These are phyloP conservation scores for Kitagawia praeruptora DNA, from an alignment of 129 eudicot species.

Conservation along the genomic window DNA sequence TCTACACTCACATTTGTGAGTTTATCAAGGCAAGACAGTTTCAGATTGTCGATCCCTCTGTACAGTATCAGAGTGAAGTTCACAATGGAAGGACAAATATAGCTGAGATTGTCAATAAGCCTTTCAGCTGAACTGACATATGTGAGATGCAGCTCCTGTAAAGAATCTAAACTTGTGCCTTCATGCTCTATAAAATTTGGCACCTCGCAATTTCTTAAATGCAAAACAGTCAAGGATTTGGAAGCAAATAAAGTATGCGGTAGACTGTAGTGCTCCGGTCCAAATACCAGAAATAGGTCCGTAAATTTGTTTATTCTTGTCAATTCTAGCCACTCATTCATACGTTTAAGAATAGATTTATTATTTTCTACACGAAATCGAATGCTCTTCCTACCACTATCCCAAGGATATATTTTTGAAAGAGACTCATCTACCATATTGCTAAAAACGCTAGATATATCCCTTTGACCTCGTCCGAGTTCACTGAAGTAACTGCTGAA, in stretches of 20 bases:
- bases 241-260: conserved; percentile 31
- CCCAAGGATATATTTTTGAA: too few species aligned
- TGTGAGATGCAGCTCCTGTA: neutral
- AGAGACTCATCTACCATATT: neutral
- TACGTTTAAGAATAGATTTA: neutral
- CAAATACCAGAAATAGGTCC: neutral
- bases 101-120: neutral
- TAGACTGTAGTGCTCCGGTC: conserved; percentile 20
- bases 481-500: too few species aligned
- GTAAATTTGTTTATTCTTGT: neutral
- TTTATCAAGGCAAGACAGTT: neutral
- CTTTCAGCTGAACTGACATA: neutral
- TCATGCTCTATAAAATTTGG: neutral
- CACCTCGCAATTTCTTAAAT: neutral
- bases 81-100: neutral
- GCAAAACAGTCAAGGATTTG: conserved; percentile 7
- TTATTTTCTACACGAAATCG: neutral
- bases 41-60: neutral
- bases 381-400: neutral
- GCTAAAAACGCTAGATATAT: neutral
- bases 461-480: too few species aligned
- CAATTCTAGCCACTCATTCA: neutral
- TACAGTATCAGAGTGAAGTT: neutral
- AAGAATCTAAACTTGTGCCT: neutral
- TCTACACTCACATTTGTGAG: neutral